phyloP scores from a whole-genome alignment of 306 rosid species.

The Psophocarpus tetragonolobus region DNA sequence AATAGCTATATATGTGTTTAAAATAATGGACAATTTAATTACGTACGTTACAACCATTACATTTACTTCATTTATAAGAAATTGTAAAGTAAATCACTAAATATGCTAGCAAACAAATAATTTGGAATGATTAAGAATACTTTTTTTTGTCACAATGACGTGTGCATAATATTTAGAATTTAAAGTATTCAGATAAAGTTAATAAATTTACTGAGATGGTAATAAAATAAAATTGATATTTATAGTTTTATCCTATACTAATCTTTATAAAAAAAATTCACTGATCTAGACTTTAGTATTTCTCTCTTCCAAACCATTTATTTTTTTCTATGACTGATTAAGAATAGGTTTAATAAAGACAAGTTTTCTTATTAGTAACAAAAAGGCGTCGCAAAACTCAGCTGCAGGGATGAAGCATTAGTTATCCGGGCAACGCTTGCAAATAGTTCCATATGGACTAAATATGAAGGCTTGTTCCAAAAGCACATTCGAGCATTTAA shows the following conservation, averaged over 20 bases:
- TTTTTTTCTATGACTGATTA: too few relatives aligned
- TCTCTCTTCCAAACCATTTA: too few relatives aligned
- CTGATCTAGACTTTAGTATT: too few relatives aligned
- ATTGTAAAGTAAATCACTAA: background rate
- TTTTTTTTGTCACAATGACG: too few relatives aligned
- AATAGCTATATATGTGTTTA: background rate
- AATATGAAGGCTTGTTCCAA: background rate
- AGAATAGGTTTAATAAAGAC: background rate
- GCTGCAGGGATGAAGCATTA: background rate
- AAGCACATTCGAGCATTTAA: background rate
- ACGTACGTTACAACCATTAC: background rate
- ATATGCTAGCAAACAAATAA: too few relatives aligned
- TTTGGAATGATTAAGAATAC: too few relatives aligned
- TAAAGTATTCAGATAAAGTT: too few relatives aligned
- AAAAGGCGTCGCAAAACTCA: background rate
- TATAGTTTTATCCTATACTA: too few relatives aligned
- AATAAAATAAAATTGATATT: too few relatives aligned
- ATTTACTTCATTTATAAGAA: background rate
- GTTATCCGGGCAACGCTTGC: background rate
- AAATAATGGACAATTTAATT: background rate
- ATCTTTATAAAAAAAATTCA: too few relatives aligned
- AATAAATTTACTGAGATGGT: too few relatives aligned
- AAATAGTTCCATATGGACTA: background rate
- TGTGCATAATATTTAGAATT: too few relatives aligned
- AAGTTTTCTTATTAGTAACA: background rate